phyloP scores from a whole-genome alignment of 2,329 filamentous ascomycete genomes.

The Trichoderma gracile region DNA sequence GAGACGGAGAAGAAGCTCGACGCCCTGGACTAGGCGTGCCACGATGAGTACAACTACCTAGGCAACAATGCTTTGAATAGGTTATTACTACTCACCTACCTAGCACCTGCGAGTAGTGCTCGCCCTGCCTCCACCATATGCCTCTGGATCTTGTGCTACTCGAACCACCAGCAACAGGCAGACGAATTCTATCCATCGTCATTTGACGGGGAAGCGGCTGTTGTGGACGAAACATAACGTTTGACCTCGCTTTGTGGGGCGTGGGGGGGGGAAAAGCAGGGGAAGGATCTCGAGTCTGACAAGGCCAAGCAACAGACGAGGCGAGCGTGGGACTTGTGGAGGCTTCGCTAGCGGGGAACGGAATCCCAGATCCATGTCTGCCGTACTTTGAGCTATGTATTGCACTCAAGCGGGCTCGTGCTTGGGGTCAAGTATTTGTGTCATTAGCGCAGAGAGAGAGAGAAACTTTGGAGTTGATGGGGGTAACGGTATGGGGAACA shows the following conservation, averaged over 20 bases:
- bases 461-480: neutral
- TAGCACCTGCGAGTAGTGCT: neutral
- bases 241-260: slow-evolving; percentile 10
- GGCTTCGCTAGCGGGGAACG: slow-evolving; percentile 14
- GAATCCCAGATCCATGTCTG: slow-evolving; percentile 8
- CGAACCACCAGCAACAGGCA: neutral
- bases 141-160: too few relatives aligned
- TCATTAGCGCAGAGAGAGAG: neutral
- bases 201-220: neutral
- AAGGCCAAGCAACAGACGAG: slow-evolving; percentile 6
- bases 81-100: neutral
- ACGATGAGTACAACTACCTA: too few relatives aligned
- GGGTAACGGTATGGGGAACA: too few relatives aligned
- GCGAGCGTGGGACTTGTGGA: slow-evolving; percentile 12
- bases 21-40: neutral
- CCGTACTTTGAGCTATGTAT: neutral
- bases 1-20: slow-evolving; percentile 38
- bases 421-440: neutral
- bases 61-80: too few relatives aligned
- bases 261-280: neutral
- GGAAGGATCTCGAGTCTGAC: slow-evolving; percentile 7
- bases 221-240: neutral
- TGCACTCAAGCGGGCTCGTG: neutral
- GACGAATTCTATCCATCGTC: neutral
- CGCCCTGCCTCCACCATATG: slow-evolving; percentile 3